Evolutionary conservation across 2,329 filamentous ascomycete species (phyloP).

Genomic region (Rhinocladiella mackenziei): DNA sequence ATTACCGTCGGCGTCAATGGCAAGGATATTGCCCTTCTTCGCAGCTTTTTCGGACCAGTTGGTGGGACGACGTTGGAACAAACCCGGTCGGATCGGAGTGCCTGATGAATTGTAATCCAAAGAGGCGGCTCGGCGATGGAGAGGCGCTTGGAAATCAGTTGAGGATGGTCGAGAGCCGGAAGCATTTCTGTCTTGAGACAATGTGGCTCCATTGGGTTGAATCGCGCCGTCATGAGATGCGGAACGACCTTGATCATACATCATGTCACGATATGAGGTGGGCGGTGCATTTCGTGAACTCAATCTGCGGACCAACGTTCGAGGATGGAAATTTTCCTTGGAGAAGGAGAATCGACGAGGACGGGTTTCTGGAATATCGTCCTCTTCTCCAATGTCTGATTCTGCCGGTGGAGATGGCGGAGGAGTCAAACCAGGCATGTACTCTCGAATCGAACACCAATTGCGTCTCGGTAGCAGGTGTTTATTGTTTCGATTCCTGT

Average conservation of each 20-base stretch:
- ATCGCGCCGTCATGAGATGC: constrained; percentile 25
- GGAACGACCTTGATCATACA: constrained; percentile 25
- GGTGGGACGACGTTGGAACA: constrained; percentile 67
- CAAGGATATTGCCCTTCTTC: constrained; percentile 46
- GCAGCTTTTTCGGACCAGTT: constrained; percentile 61
- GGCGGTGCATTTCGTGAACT: constrained; percentile 43
- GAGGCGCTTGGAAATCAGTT: constrained; percentile 12
- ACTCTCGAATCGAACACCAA: constrained; percentile 89
- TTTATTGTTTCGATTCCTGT: constrained; percentile 86
- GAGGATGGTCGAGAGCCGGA: constrained; percentile 20
- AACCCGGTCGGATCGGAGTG: constrained; percentile 35
- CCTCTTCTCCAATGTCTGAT: constrained; percentile 21
- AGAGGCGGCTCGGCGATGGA: constrained; percentile 19
- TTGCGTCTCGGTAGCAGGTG: constrained; percentile 83
- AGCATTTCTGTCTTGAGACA: constrained; percentile 7
- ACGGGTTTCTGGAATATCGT: constrained; percentile 32
- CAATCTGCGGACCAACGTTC: constrained; percentile 44
- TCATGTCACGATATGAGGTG: constrained; percentile 38
- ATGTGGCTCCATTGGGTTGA: constrained; percentile 1
- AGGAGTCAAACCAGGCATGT: constrained; percentile 73
- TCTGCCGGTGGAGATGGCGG: constrained; percentile 59
- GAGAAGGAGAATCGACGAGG: constrained; percentile 60
- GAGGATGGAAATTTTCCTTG: constrained; percentile 49
- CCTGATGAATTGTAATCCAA: constrained; percentile 25
- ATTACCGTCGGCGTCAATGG: constrained; percentile 44